These are phyloP conservation scores for Streptanthus diversifolius DNA, from an alignment of 345 rosid species.

Conservation along the genomic window DNA sequence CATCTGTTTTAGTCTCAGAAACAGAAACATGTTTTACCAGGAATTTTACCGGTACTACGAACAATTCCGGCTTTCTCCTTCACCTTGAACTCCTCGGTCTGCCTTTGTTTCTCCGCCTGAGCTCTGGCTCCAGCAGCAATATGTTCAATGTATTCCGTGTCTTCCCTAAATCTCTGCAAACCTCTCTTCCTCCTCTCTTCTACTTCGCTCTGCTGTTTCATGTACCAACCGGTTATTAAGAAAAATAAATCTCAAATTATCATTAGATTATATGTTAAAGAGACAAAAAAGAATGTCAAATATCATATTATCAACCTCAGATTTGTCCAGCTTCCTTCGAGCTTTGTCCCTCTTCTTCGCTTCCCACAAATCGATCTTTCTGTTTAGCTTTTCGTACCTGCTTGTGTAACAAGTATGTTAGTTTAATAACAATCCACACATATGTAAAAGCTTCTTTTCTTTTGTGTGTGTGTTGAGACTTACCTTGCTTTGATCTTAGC, in stretches of 20 bases:
- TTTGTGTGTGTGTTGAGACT: not conserved
- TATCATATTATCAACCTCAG: conserved; percentile 49
- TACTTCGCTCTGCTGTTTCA: conserved; percentile 44
- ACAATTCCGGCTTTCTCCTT: conserved; percentile 53
- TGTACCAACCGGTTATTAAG: conserved; percentile 1
- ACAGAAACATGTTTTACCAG: conserved; percentile 35
- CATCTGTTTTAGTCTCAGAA: conserved; percentile 24
- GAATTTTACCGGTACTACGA: conserved; percentile 56
- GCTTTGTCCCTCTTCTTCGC: conserved; percentile 56
- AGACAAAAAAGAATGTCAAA: not conserved
- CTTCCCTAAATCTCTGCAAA: conserved; percentile 39
- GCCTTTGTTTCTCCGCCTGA: conserved; percentile 51
- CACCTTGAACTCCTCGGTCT: conserved; percentile 48
- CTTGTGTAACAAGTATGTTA: not conserved
- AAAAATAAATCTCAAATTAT: not conserved
- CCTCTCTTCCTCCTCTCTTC: conserved; percentile 48
- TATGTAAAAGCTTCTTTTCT: no score
- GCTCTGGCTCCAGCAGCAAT: conserved; percentile 55
- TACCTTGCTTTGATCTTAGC: conserved; percentile 61
- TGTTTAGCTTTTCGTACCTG: conserved; percentile 55
- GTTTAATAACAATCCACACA: not conserved
- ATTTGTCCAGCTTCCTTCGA: conserved; percentile 39
- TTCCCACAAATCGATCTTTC: conserved; percentile 59
- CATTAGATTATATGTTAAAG: not conserved
- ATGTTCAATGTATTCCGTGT: conserved; percentile 46